A percentile compares a stretch with the other conserved stretches of the same genome.
These are phyloP conservation scores for Debaryomyces prosopidis DNA, from an alignment of 805 yeast species.

Conservation along the genomic window DNA sequence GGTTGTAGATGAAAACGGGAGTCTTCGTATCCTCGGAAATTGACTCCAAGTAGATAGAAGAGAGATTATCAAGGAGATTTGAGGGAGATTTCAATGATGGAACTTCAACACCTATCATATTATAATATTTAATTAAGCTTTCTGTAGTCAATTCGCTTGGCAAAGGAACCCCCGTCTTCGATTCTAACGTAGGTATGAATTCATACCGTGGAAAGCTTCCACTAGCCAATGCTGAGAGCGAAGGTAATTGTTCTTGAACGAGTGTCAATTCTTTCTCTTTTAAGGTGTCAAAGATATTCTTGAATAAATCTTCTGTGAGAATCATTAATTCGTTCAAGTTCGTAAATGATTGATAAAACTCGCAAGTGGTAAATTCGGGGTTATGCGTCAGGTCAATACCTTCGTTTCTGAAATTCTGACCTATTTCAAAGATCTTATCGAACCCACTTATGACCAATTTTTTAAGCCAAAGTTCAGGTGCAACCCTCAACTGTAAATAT, in stretches of 20 bases:
- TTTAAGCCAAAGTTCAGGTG: constrained; percentile 95
- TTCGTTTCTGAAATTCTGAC: constrained; percentile 84
- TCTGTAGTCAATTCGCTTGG: constrained; percentile 47
- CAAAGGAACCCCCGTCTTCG: constrained; percentile 46
- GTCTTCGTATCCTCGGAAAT: constrained; percentile 39
- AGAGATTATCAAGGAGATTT: constrained; percentile 64
- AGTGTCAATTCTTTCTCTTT: constrained; percentile 13
- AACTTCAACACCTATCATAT: constrained; percentile 31
- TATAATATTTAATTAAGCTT: constrained; percentile 42
- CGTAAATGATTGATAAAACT: constrained; percentile 77
- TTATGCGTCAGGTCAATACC: constrained; percentile 92
- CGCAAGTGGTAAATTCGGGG: constrained; percentile 91
- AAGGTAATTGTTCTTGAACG: constrained; percentile 16
- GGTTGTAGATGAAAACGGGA: constrained; percentile 79
- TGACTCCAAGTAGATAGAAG: constrained; percentile 65
- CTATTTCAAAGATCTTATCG: constrained; percentile 85
- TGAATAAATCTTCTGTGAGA: constrained; percentile 60
- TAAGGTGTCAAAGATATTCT: constrained; percentile 29
- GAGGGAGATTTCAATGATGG: constrained; percentile 51
- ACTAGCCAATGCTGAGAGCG: constrained; percentile 10
- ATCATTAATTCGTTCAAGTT: constrained; percentile 64
- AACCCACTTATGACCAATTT: constrained; percentile 80
- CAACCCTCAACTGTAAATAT: constrained; percentile 69
- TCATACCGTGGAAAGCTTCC: constrained; percentile 45
- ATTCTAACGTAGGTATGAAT: constrained; percentile 65